A percentile compares a stretch with the other conserved stretches of the same genome.
phyloP scores from a whole-genome alignment of 2,329 filamentous ascomycete genomes.

The Sporothrix brasiliensis region DNA sequence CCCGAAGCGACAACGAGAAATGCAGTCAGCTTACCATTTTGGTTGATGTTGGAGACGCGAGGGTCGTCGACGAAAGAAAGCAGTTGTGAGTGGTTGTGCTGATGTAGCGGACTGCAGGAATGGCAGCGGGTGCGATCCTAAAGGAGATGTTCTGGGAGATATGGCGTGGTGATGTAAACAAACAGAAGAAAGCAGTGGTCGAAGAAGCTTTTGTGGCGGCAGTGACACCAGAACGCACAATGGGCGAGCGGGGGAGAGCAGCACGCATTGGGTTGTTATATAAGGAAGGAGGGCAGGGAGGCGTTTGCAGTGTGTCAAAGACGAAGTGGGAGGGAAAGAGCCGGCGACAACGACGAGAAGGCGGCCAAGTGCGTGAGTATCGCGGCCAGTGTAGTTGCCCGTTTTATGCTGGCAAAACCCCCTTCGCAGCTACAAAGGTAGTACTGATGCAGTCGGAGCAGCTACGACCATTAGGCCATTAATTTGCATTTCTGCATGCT shows the following conservation, averaged over 20 bases:
- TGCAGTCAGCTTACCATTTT: constrained; percentile 29
- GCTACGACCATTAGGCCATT: too few species aligned
- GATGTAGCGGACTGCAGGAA: not conserved
- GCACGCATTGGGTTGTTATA: constrained; percentile 31
- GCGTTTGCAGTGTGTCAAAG: not conserved
- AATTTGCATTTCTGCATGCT: not conserved
- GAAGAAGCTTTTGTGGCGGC: not conserved
- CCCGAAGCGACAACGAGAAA: too few species aligned
- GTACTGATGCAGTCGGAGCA: not conserved
- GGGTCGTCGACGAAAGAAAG: not conserved
- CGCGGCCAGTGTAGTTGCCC: constrained; percentile 6
- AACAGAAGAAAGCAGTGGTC: not conserved
- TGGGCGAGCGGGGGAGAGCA: constrained; percentile 29
- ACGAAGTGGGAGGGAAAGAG: not conserved
- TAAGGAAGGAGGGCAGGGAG: not conserved
- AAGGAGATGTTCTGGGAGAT: not conserved
- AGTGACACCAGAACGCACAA: constrained; percentile 26
- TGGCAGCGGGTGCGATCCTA: not conserved
- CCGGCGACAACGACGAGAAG: not conserved
- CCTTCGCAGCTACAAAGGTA: not conserved
- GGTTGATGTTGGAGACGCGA: not conserved
- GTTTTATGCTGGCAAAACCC: constrained; percentile 13
- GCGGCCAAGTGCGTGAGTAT: not conserved
- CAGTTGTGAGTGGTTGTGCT: not conserved
- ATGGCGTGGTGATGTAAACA: not conserved